phyloP scores from a whole-genome alignment of 2,329 filamentous ascomycete genomes.

The Fusarium sp. region DNA sequence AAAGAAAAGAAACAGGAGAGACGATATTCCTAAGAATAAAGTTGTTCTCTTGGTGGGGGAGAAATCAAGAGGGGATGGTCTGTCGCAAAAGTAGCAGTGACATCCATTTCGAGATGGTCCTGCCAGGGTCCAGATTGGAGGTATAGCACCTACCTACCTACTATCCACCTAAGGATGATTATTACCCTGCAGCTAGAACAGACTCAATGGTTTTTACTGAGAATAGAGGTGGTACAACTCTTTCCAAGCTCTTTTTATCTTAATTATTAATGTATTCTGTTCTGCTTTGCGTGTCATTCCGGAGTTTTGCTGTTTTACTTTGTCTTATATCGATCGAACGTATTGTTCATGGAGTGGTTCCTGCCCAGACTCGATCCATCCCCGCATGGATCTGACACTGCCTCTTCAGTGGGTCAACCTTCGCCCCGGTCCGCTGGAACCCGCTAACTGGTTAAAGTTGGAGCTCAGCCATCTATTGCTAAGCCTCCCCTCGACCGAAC shows the following conservation, averaged over 20 bases:
- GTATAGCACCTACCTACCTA: not conserved
- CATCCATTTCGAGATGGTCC: slow-evolving; percentile 9
- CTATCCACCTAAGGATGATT: not conserved
- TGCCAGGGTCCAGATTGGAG: not conserved
- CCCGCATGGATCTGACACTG: slow-evolving; percentile 20
- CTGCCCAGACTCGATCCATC: not conserved
- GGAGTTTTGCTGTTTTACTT: not conserved
- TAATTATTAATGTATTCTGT: not conserved
- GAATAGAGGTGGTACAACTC: not conserved
- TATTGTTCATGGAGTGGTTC: not conserved
- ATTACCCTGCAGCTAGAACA: not conserved
- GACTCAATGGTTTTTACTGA: not conserved
- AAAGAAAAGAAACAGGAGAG: not conserved
- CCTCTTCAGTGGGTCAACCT: slow-evolving; percentile 25
- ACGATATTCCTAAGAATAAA: not conserved
- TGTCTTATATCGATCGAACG: not conserved
- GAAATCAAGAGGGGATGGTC: not conserved
- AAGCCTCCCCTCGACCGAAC: slow-evolving; percentile 8
- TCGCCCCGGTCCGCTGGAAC: slow-evolving; percentile 28
- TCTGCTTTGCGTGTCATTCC: not conserved
- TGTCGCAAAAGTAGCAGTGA: slow-evolving; percentile 29
- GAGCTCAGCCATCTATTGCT: slow-evolving; percentile 18
- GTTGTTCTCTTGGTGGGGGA: slow-evolving; percentile 10
- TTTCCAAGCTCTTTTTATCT: not conserved
- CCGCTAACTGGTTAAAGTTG: slow-evolving; percentile 13